Evolutionary conservation across 306 rosid species (phyloP), one percentile per base, ranked within the genome.

Genomic region (Prunus armeniaca): DNA sequence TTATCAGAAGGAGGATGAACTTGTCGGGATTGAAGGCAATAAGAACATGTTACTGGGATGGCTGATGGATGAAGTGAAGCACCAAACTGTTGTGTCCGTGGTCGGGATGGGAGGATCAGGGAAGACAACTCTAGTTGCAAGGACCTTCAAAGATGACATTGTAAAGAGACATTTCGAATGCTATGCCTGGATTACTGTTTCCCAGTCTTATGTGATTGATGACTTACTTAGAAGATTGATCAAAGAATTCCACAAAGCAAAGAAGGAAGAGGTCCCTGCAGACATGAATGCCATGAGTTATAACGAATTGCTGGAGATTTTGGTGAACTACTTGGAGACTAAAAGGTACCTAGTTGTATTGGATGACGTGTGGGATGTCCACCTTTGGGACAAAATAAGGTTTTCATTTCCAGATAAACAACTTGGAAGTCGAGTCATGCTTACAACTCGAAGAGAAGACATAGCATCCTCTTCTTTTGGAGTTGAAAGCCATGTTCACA

Each of bases 191-290:
- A 13, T 82, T 18, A 77, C 75, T 2, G 76, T 77, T 30, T 72
- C 75, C 34, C 85, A 67, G 20, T 47, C 65, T 24, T 67, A 72
- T 43, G 41, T 49, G 4, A 61, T 60, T 22, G 82, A 82, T 7
- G 85, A 81, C 27, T 43, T 76, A 32, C 43, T 76, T 41, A 71
- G 28, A 69, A 64, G 74, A 60, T 46, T 80, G 77, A 81, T 81
- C 46, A 66, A 49, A n/a, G 73, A 62, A 25, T 34, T 77, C 25
- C 17, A 72, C 41, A 24, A 66, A 20, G 9, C 67, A 19, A 30
- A 2, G 9, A 57, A 41, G 9, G 41, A 34, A 34, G 41, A 34
- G 41, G 41, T 34, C 8, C 41, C 41, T 34, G 8, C 41, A 5
- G 9, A 34, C 8, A 34, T 34, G 0, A 6, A 34, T 1, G 41